Percentiles rank a stretch among this genome's conserved stretches.
Conservation (phyloP, 176 grass and related monocot genomes). For the Oryza officinalis region DNA sequence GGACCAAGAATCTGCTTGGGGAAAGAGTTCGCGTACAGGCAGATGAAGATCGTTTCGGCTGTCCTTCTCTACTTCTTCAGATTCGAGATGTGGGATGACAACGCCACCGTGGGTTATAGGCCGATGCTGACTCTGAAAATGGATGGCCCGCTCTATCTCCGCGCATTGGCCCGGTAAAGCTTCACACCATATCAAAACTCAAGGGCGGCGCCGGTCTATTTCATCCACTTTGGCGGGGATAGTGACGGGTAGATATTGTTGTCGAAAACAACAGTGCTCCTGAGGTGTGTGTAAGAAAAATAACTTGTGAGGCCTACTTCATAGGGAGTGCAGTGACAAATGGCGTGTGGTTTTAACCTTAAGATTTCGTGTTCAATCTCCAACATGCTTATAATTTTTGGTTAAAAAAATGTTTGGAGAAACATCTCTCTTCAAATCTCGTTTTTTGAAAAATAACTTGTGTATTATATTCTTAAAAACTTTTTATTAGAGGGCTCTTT, state of each 20-base stretch:
- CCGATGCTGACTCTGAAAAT: constrained; percentile 63
- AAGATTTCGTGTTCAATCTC: too few relatives aligned
- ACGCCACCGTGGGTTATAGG: constrained; percentile 31
- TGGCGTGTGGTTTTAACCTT: too few relatives aligned
- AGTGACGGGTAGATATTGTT: not conserved
- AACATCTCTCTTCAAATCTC: too few relatives aligned
- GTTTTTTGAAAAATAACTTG: too few relatives aligned
- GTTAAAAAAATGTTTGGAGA: too few relatives aligned
- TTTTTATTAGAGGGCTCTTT: too few relatives aligned
- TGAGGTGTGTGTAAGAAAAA: too few relatives aligned
- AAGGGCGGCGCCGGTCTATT: not conserved
- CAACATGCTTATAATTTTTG: too few relatives aligned
- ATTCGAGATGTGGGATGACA: constrained; percentile 59
- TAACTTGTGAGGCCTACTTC: too few relatives aligned
- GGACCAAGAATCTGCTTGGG: constrained; percentile 83
- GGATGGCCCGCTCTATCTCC: constrained; percentile 51
- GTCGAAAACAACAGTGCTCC: too few relatives aligned
- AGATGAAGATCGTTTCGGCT: constrained; percentile 77
- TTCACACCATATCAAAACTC: not conserved
- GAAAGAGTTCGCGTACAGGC: constrained; percentile 85
- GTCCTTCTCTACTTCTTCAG: constrained; percentile 57
- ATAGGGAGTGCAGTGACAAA: too few relatives aligned
- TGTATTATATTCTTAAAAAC: too few relatives aligned
- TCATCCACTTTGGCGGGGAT: not conserved
- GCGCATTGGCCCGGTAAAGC: constrained; percentile 35